Percentiles rank a stretch among this genome's conserved stretches.
Conservation (phyloP, 805 yeast genomes). For the Kodamaea hsintzibuensis region DNA sequence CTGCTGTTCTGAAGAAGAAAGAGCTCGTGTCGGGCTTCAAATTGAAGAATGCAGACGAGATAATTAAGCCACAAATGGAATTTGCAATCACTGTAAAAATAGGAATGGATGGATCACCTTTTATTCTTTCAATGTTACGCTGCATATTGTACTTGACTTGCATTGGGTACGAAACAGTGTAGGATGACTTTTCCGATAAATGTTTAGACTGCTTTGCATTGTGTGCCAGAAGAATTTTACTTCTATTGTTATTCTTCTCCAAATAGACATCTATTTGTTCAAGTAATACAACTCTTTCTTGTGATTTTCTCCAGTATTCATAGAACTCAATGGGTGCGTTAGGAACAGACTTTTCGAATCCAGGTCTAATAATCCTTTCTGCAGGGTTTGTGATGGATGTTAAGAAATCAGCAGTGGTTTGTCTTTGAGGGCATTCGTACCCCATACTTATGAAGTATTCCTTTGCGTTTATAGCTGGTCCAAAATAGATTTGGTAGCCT, state of each 20-base stretch:
- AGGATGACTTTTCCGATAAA: slow-evolving; percentile 35
- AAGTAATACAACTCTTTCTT: slow-evolving; percentile 45
- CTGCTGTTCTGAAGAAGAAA: slow-evolving; percentile 63
- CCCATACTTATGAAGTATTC: slow-evolving; percentile 62
- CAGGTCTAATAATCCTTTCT: slow-evolving; percentile 52
- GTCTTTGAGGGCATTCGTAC: slow-evolving; percentile 59
- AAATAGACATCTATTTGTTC: slow-evolving; percentile 45
- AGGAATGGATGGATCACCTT: slow-evolving; percentile 59
- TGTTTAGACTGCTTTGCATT: slow-evolving; percentile 42
- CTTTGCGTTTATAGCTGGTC: slow-evolving; percentile 43
- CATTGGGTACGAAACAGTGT: slow-evolving; percentile 34
- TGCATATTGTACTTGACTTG: slow-evolving; percentile 45
- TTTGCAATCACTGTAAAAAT: slow-evolving; percentile 53
- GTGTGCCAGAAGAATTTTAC: slow-evolving; percentile 20
- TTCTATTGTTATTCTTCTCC: slow-evolving; percentile 15
- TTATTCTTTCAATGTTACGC: slow-evolving; percentile 55
- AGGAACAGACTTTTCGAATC: slow-evolving; percentile 54
- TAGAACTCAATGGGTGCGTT: slow-evolving; percentile 58
- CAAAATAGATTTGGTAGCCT: slow-evolving; percentile 50
- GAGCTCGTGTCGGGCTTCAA: slow-evolving; percentile 51
- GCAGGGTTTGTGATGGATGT: slow-evolving; percentile 68
- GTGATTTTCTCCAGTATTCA: slow-evolving; percentile 57
- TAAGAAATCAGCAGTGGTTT: slow-evolving; percentile 67
- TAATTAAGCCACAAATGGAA: slow-evolving; percentile 55
- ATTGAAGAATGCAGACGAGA: slow-evolving; percentile 61